phyloP scores from a whole-genome alignment of 2,329 filamentous ascomycete species.

The Microcyclospora tardicrescens region DNA sequence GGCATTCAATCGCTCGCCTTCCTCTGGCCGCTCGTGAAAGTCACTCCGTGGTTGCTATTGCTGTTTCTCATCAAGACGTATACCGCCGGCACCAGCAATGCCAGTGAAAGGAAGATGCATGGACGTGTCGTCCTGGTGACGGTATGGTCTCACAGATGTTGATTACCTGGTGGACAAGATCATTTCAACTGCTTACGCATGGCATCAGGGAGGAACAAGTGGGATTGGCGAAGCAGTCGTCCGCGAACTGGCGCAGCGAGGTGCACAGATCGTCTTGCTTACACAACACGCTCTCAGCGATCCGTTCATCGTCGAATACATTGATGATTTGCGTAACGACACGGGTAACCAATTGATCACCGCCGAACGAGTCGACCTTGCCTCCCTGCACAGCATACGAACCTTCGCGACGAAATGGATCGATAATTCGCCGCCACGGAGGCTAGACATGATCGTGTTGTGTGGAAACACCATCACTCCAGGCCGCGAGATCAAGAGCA shows the following conservation, averaged over 20 bases:
- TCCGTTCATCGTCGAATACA: conserved; percentile 81
- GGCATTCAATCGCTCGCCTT: conserved; percentile 38
- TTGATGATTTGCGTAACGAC: conserved; percentile 67
- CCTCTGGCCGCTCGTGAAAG: conserved; percentile 30
- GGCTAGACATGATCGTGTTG: conserved; percentile 81
- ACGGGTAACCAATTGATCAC: conserved; percentile 83
- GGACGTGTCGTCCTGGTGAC: conserved; percentile 90
- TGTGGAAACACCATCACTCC: conserved; percentile 71
- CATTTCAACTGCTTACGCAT: not conserved
- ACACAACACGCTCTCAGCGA: conserved; percentile 72
- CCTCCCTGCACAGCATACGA: conserved; percentile 78
- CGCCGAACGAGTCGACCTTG: conserved; percentile 84
- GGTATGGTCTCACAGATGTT: conserved; percentile 31
- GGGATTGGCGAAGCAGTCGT: conserved; percentile 75
- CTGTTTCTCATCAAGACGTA: conserved; percentile 57
- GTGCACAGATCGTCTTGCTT: conserved; percentile 82
- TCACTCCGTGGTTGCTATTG: conserved; percentile 38
- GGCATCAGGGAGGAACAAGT: conserved; percentile 63
- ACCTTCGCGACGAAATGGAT: conserved; percentile 96
- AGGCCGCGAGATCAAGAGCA: conserved; percentile 39
- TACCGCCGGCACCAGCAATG: conserved; percentile 61
- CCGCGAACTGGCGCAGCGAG: conserved; percentile 60
- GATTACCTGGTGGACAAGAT: not conserved
- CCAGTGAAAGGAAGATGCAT: conserved; percentile 72
- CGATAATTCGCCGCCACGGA: conserved; percentile 78